A percentile compares a stretch with the other conserved stretches of the same genome.
phyloP scores from a whole-genome alignment of 208 protist species.

The Wallacemonas rigidus region DNA sequence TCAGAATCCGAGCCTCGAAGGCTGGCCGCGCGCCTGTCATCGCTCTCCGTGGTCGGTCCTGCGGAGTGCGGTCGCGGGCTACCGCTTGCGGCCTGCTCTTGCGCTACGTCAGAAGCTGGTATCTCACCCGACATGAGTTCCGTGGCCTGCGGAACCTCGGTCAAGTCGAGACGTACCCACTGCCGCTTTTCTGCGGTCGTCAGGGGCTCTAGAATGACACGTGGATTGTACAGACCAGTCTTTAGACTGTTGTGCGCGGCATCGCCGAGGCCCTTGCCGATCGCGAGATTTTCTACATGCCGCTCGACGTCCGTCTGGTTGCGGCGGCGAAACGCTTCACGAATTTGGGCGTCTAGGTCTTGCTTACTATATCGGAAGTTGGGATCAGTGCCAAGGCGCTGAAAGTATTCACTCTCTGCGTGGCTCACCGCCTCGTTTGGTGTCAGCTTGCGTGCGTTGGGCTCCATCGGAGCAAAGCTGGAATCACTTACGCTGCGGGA shows the following conservation, averaged over 20 bases:
- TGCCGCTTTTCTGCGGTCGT: conserved; percentile 37
- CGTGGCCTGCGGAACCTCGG: not conserved
- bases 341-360: conserved; percentile 50
- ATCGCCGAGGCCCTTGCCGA: conserved; percentile 74
- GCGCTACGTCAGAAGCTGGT: too few relatives aligned
- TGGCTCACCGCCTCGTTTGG: not conserved
- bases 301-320: conserved; percentile 43
- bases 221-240: conserved; percentile 60
- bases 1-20: too few relatives aligned
- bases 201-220: conserved; percentile 48
- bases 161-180: conserved; percentile 39
- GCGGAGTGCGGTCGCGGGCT: too few relatives aligned
- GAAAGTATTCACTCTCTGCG: not conserved
- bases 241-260: conserved; percentile 53
- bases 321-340: conserved; percentile 56
- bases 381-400: conserved; percentile 10
- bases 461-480: not conserved
- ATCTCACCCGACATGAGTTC: not conserved
- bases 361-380: conserved; percentile 34
- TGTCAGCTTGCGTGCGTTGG: not conserved
- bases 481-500: too few relatives aligned
- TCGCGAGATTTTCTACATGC: conserved; percentile 57
- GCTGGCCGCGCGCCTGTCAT: too few relatives aligned
- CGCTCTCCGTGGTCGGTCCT: too few relatives aligned
- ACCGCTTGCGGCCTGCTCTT: too few relatives aligned